Percentiles rank a stretch among this genome's conserved stretches.
Evolutionary conservation across 495 filamentous ascomycete genomes (phyloP).

Genomic region (Penicillium daleae): DNA sequence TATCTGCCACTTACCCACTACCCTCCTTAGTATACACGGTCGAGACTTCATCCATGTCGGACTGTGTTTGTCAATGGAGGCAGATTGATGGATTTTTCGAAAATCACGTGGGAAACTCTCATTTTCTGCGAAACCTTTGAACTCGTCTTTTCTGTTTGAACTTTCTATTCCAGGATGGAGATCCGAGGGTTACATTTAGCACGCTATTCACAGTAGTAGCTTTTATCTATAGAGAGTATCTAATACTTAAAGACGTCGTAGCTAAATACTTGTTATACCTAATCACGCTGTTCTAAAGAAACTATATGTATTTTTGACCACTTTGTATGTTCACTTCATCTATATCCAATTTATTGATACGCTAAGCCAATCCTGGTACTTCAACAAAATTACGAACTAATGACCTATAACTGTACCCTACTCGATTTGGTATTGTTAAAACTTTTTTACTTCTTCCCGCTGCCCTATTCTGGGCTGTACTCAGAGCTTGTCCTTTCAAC

Average conservation of each 20-base stretch:
- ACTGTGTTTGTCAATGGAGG: constrained; percentile 58
- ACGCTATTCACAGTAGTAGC: too few species aligned
- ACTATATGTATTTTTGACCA: background rate
- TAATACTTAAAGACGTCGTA: too few species aligned
- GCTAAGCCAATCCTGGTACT: too few species aligned
- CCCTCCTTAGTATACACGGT: constrained; percentile 58
- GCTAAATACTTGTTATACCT: background rate
- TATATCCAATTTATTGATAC: too few species aligned
- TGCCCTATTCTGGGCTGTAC: too few species aligned
- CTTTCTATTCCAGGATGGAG: constrained; percentile 24
- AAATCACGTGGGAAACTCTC: constrained; percentile 34
- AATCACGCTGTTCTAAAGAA: background rate
- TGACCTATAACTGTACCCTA: too few species aligned
- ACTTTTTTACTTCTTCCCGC: too few species aligned
- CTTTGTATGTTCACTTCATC: constrained; percentile 7
- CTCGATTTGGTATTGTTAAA: too few species aligned
- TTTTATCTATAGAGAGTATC: too few species aligned
- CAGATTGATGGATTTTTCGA: constrained; percentile 41
- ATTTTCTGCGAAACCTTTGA: constrained; percentile 33
- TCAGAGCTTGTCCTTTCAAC: too few species aligned
- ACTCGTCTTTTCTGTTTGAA: constrained; percentile 26
- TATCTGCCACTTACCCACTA: background rate
- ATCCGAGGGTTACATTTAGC: constrained; percentile 32
- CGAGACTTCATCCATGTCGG: constrained; percentile 50
- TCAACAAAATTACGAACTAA: too few species aligned